These are phyloP conservation scores for Metarhizium anisopliae DNA, from an alignment of 2,329 filamentous ascomycete genomes.

Conservation along the genomic window DNA sequence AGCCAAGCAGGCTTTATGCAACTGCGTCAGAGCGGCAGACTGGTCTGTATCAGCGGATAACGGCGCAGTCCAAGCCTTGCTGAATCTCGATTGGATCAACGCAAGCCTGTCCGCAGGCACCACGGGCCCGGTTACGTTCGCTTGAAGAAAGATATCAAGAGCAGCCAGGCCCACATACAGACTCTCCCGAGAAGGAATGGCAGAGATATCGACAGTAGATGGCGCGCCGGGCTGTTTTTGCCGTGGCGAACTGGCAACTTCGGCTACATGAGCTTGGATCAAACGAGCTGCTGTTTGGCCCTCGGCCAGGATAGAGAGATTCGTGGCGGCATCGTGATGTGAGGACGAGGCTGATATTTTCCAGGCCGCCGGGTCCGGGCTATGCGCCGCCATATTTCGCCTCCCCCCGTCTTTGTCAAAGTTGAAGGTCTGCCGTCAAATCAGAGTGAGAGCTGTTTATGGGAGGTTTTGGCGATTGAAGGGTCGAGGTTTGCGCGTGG, in stretches of 20 bases:
- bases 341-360: slow-evolving; percentile 4
- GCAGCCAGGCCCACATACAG: slow-evolving; percentile 24
- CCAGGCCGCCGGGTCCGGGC: background rate
- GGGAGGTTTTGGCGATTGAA: background rate
- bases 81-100: slow-evolving; percentile 27
- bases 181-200: slow-evolving; percentile 8
- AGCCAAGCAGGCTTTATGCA: slow-evolving; percentile 52
- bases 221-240: background rate
- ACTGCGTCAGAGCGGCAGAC: slow-evolving; percentile 21
- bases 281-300: slow-evolving; percentile 5
- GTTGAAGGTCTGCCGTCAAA: background rate
- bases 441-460: background rate
- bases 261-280: slow-evolving; percentile 4
- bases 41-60: background rate
- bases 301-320: slow-evolving; percentile 8
- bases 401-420: background rate
- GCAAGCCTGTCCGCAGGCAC: slow-evolving; percentile 29
- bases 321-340: slow-evolving; percentile 6
- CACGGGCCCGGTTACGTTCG: slow-evolving; percentile 80
- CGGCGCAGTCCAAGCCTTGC: slow-evolving; percentile 26
- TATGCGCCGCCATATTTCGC: background rate
- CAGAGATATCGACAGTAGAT: background rate
- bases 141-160: slow-evolving; percentile 73
- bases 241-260: background rate
- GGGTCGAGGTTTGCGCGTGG: background rate